Base-by-base conservation (phyloP, 768 basidiomycete genomes). In the Phylloporus sp. region DNA sequence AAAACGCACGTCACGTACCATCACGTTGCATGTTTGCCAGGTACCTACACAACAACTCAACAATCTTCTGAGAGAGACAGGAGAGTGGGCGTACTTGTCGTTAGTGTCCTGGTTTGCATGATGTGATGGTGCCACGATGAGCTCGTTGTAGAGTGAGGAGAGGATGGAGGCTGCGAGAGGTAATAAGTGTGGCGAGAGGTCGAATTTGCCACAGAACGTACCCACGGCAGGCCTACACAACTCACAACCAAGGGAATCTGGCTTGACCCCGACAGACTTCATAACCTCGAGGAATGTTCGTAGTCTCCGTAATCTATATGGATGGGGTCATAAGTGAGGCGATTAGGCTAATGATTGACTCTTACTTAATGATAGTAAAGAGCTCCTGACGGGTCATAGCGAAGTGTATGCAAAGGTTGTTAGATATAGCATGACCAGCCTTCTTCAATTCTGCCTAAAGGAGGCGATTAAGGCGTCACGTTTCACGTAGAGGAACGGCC, bases 71-170 rank as follows among this genome's bases (percentile, higher is more conserved):
- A 40, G 13, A 3, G 24, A 41, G 23, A 7, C 8, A 32, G 9
- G 10, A 12, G 22, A 45, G 4, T 31, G 44, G 6, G 23, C 44
- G 7, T 6, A 45, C 45, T 65, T 65, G 59, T 88, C 85, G 56
- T 88, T 87, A 3, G 85, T 87, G 53, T 86, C 85, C 62, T 88
- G 86, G 46, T 84, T 81, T 53, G 81, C 75, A 54, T 84, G 84
- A 57, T 86, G 85, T 12, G 67, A 73, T 0, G 81, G 79, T 15
- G 77, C 69, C 75, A 88, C 76, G 47, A 90, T 69, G 56, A 80
- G 78, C 56, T 86, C 85, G 55, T 87, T 88, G 67, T 78, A 80
- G 7, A 80, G 58, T 0, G 76, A 76, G 0, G 77, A 74, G 18
- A 81, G 65, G 46, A 80, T 75, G 39, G 62, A 65, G 12, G 57